Conservation (phyloP, 805 yeast species). For the Saccharomyces mikatae region DNA sequence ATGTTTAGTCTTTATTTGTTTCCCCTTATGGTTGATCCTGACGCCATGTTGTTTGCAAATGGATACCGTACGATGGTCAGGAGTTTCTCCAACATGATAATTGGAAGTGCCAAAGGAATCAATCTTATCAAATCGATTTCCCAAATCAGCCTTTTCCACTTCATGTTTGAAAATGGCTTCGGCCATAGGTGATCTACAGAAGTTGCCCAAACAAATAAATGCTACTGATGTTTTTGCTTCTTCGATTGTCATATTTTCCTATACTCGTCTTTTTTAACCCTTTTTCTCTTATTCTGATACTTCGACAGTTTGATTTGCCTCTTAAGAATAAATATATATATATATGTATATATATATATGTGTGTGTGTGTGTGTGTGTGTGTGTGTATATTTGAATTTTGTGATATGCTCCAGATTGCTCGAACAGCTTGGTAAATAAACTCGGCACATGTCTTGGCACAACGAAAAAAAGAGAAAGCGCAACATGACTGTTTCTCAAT, state of each 20-base stretch:
- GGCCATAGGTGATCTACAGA: slow-evolving; percentile 97
- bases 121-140: slow-evolving; percentile 41
- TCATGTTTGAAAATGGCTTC: slow-evolving; percentile 77
- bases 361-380: not conserved
- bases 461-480: not conserved
- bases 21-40: slow-evolving; percentile 67
- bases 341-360: not conserved
- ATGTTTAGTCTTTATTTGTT: slow-evolving; percentile 48
- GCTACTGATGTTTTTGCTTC: slow-evolving; percentile 50
- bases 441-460: not conserved
- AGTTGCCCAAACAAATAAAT: slow-evolving; percentile 84
- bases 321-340: not conserved
- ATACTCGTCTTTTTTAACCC: not conserved
- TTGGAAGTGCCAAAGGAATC: slow-evolving; percentile 89
- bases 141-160: slow-evolving; percentile 43
- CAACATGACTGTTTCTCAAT: not conserved
- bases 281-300: not conserved
- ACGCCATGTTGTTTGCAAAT: slow-evolving; percentile 67
- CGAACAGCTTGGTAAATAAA: not conserved
- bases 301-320: not conserved
- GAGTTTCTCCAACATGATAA: slow-evolving; percentile 74
- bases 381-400: not conserved
- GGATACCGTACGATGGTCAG: slow-evolving; percentile 65
- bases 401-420: not conserved
- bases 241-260: slow-evolving; percentile 10